Evolutionary conservation across 257 asterid species (phyloP).

Genomic region (Agastache rugosa): DNA sequence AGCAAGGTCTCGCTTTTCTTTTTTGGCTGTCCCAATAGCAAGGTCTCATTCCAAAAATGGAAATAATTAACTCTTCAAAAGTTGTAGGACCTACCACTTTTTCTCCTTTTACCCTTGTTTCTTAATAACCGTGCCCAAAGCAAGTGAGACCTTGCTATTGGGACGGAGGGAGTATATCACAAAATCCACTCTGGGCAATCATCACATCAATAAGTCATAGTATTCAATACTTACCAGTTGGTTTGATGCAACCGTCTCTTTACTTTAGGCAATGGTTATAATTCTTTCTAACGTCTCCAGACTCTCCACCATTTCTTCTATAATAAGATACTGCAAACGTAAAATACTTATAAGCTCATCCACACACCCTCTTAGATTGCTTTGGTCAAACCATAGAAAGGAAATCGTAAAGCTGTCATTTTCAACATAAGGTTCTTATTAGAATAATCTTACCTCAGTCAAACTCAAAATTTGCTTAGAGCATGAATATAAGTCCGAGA

Average conservation of each 20-base stretch:
- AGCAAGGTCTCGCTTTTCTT: too few species aligned
- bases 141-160: too few species aligned
- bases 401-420: not conserved
- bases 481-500: conserved; percentile 23
- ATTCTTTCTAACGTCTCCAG: not conserved
- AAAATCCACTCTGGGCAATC: conserved; percentile 1
- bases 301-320: conserved; percentile 17
- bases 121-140: too few species aligned
- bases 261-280: not conserved
- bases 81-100: too few species aligned
- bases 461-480: not conserved
- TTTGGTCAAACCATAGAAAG: not conserved
- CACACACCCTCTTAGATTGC: not conserved
- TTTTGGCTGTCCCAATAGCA: too few species aligned
- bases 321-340: conserved; percentile 15
- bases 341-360: not conserved
- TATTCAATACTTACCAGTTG: conserved; percentile 26
- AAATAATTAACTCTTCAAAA: too few species aligned
- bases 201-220: not conserved
- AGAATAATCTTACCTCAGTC: not conserved
- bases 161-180: too few species aligned
- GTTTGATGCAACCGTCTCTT: conserved; percentile 11
- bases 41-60: too few species aligned
- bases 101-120: too few species aligned
- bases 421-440: not conserved